Base-by-base conservation (phyloP, 2,329 filamentous ascomycete species). In the Nemania serpens region DNA sequence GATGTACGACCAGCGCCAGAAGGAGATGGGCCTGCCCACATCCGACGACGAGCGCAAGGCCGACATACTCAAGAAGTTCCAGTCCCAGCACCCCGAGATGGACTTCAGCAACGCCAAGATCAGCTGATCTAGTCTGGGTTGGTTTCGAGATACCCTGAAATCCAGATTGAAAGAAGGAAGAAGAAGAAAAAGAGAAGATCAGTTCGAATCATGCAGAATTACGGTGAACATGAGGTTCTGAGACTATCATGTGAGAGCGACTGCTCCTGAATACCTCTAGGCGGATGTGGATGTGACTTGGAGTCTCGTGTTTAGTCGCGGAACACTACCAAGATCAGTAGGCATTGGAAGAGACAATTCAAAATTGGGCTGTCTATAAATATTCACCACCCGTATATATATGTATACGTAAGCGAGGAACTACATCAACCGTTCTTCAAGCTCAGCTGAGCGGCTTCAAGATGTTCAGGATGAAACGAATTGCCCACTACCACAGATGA, bases 1-100 rank as follows among this genome's bases (percentile, higher is more conserved):
- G 95, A 99, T 99, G 95, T 99, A 85, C 72, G 95, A 99, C 80
- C 95, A 99, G 83, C 84, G 91, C 68, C 93, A 98, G 81, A 99
- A 99, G 86, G 93, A 98, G 81, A 81, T 85, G 77, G 95, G 95
- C 4, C 84, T 90, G 76, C 91, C 93, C 48, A 93, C 89, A 12
- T 96, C 91, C 67, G 95, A 98, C 68, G 95, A 99, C 81, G 88
- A 96, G 84, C 91, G 93, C 83, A 98, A 98, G 85, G 78, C 88
- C 74, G 94, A 99, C 58, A 89, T 99, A 70, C 79, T 99, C 74
- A 90, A 91, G 79, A 92, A 96, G 81, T 98, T 99, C 79, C 90
- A 97, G 85, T 82, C 81, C 52, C 87, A 97, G 76, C 85, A 88
- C 69, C 85, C 86, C 0, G 87, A 90, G 78, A 86, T 90, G 83